Conservation (phyloP, 371 early-diverging fungal genomes). For the Mortierella sp. region DNA sequence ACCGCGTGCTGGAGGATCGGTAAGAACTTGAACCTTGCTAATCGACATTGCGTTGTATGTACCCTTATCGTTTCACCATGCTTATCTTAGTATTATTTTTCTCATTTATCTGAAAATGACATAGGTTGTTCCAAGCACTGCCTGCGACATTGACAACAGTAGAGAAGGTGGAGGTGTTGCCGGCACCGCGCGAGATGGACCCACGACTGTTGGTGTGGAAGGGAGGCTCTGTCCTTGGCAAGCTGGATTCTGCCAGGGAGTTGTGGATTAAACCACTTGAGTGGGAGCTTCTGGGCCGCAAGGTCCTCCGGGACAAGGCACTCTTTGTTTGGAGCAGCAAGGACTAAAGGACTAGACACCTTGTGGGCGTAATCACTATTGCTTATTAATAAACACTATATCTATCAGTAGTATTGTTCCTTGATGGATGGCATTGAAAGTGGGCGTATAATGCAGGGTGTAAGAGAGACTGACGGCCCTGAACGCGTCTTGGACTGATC, state of each 20-base stretch:
- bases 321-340: slow-evolving; percentile 74
- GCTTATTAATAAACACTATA: not conserved
- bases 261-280: slow-evolving; percentile 84
- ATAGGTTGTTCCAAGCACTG: slow-evolving; percentile 54
- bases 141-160: slow-evolving; percentile 59
- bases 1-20: slow-evolving; percentile 79
- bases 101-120: not conserved
- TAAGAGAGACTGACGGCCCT: not conserved
- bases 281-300: slow-evolving; percentile 82
- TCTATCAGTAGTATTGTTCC: not conserved
- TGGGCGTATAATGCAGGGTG: not conserved
- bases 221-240: slow-evolving; percentile 86
- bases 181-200: slow-evolving; percentile 90
- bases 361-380: not conserved
- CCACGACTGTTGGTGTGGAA: slow-evolving; percentile 93
- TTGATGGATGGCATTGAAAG: not conserved
- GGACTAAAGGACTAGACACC: slow-evolving; percentile 33
- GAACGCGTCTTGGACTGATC: too few species aligned
- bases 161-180: slow-evolving; percentile 81
- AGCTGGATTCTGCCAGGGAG: slow-evolving; percentile 84
- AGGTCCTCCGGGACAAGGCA: slow-evolving; percentile 77
- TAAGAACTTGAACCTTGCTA: slow-evolving; percentile 31
- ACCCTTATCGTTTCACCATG: not conserved
- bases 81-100: not conserved
- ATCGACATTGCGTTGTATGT: not conserved